Evolutionary conservation across 352 stramenopile species (phyloP).

Genomic region (Aphanomyces euteiches): DNA sequence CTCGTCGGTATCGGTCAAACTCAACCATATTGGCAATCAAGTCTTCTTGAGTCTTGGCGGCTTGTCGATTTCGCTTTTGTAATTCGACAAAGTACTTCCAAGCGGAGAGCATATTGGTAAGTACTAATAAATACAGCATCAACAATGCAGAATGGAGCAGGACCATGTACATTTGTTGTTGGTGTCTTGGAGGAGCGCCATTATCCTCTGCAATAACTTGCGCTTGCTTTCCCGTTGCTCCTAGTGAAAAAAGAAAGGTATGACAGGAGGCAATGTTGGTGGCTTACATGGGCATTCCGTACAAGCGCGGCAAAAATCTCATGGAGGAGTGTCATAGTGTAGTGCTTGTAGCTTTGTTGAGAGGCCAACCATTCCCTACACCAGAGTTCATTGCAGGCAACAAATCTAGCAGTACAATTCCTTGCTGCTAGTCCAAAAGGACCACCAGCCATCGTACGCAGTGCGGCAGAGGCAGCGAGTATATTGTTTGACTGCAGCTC

Average conservation of each 20-base stretch:
- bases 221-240: constrained; percentile 9
- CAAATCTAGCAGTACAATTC: constrained; percentile 7
- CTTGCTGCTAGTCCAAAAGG: background rate
- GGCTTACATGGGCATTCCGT: background rate
- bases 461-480: background rate
- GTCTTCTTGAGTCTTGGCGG: constrained; percentile 6
- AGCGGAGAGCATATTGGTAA: background rate
- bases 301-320: background rate
- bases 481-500: background rate
- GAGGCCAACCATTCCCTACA: constrained; percentile 8
- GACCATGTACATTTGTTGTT: constrained; percentile 8
- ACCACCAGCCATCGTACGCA: background rate
- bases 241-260: background rate
- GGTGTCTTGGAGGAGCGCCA: background rate
- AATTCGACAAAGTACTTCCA: constrained; percentile 24
- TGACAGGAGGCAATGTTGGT: background rate
- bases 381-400: background rate
- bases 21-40: constrained; percentile 21
- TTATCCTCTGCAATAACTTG: background rate
- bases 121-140: background rate
- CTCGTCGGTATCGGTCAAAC: constrained; percentile 35
- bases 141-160: background rate
- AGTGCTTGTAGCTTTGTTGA: background rate
- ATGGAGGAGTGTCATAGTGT: background rate
- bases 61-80: constrained; percentile 4